Evolutionary conservation across 805 yeast genomes (phyloP).

Genomic region (Suhomyces kilbournensis): DNA sequence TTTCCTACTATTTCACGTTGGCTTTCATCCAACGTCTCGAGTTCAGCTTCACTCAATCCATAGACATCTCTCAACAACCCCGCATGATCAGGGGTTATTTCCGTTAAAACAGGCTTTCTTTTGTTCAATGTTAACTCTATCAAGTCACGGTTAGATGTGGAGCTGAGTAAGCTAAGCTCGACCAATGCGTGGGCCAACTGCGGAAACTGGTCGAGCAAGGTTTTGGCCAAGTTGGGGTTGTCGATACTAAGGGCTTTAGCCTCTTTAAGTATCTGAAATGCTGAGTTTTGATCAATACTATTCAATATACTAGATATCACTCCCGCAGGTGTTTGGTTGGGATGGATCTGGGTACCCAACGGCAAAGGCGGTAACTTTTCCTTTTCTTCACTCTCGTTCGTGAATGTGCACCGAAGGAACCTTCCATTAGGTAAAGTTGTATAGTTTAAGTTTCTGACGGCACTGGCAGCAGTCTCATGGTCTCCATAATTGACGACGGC

Average conservation of each 20-base stretch:
- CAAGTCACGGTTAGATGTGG: constrained; percentile 32
- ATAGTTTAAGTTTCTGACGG: constrained; percentile 83
- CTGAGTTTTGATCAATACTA: constrained; percentile 21
- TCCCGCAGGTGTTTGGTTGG: constrained; percentile 38
- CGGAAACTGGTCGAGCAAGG: constrained; percentile 65
- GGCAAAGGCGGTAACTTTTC: constrained; percentile 39
- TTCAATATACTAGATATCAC: constrained; percentile 19
- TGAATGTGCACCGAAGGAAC: constrained; percentile 69
- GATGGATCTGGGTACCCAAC: constrained; percentile 39
- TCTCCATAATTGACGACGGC: constrained; percentile 85
- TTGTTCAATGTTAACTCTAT: constrained; percentile 37
- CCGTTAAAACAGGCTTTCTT: constrained; percentile 25
- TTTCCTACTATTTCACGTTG: constrained; percentile 14
- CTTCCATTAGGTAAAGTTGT: constrained; percentile 64
- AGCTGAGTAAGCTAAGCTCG: constrained; percentile 52
- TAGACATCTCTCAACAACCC: constrained; percentile 28
- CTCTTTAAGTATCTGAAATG: constrained; percentile 38
- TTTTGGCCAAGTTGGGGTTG: constrained; percentile 57
- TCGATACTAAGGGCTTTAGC: constrained; percentile 55
- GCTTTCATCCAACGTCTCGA: constrained; percentile 23
- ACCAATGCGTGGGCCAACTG: constrained; percentile 82
- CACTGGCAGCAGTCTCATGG: constrained; percentile 82
- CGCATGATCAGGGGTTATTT: constrained; percentile 33
- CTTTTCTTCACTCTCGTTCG: constrained; percentile 43
- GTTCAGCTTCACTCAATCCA: constrained; percentile 27